A percentile compares a stretch with the other conserved stretches of the same genome.
These are phyloP conservation scores for Beauveria pseudobassiana DNA, from an alignment of 2,329 filamentous ascomycete species.

Conservation along the genomic window DNA sequence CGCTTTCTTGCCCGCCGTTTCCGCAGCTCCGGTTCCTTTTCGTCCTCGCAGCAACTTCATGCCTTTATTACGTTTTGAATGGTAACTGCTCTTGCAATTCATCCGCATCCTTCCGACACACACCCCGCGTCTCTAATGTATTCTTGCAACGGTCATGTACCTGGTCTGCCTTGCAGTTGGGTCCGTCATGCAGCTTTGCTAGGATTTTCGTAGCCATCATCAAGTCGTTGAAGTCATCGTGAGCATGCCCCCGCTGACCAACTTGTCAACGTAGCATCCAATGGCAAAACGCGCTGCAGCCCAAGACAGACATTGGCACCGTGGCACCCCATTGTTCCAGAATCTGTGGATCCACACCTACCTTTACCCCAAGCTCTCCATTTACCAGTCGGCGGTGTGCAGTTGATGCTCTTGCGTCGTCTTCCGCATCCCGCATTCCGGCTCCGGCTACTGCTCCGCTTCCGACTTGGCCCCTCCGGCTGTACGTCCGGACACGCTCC, in stretches of 20 bases:
- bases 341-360: not conserved
- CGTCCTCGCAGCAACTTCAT: not conserved
- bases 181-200: not conserved
- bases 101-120: conserved; percentile 1
- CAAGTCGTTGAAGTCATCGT: conserved; percentile 10
- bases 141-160: not conserved
- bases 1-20: not conserved
- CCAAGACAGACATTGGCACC: not conserved
- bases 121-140: not conserved
- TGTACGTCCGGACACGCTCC: not conserved
- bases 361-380: too few species aligned
- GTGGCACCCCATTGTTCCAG: not conserved
- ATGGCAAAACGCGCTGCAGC: not conserved
- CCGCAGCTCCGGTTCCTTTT: conserved; percentile 1
- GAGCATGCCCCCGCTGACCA: not conserved
- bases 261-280: not conserved
- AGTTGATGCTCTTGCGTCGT: not conserved
- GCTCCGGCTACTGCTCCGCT: conserved; percentile 6
- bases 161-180: not conserved
- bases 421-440: not conserved
- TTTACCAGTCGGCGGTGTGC: too few species aligned
- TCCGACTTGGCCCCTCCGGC: conserved; percentile 2
- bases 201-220: not conserved
- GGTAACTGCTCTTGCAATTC: not conserved
- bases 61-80: conserved; percentile 1